Percentiles rank a stretch among this genome's conserved stretches.
phyloP scores from a whole-genome alignment of 345 rosid genomes.

The Arabidopsis arenosa region DNA sequence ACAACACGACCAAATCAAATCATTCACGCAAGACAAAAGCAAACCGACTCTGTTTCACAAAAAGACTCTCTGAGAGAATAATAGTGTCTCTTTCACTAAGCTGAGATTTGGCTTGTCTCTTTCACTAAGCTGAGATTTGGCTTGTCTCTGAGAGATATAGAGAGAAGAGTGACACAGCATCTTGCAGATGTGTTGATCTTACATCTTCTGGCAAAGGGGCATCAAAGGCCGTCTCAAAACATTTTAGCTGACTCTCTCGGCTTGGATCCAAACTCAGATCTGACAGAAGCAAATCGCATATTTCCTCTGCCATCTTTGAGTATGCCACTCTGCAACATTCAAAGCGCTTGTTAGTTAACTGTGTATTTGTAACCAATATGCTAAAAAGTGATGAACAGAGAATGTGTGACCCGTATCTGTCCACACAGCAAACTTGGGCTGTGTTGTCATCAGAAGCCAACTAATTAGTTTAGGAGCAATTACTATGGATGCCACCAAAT shows the following conservation, averaged over 20 bases:
- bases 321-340: constrained; percentile 69
- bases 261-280: constrained; percentile 51
- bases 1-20: constrained; percentile 18
- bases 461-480: constrained; percentile 67
- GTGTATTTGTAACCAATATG: constrained; percentile 3
- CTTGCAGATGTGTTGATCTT: constrained; percentile 79
- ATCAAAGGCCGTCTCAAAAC: constrained; percentile 66
- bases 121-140: constrained; percentile 37
- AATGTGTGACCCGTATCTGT: constrained; percentile 71
- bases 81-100: constrained; percentile 3
- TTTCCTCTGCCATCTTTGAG: constrained; percentile 89
- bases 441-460: constrained; percentile 87
- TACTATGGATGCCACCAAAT: constrained; percentile 66
- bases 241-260: constrained; percentile 70
- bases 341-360: background rate
- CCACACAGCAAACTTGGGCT: constrained; percentile 66
- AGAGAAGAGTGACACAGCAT: constrained; percentile 79
- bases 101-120: constrained; percentile 51
- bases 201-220: constrained; percentile 82
- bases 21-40: constrained; percentile 21
- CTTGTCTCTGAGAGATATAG: constrained; percentile 71
- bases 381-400: background rate
- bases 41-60: constrained; percentile 12
- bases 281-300: constrained; percentile 62
- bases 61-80: background rate